phyloP scores from a whole-genome alignment of 257 asterid genomes.

The Solanum bukasovii region DNA sequence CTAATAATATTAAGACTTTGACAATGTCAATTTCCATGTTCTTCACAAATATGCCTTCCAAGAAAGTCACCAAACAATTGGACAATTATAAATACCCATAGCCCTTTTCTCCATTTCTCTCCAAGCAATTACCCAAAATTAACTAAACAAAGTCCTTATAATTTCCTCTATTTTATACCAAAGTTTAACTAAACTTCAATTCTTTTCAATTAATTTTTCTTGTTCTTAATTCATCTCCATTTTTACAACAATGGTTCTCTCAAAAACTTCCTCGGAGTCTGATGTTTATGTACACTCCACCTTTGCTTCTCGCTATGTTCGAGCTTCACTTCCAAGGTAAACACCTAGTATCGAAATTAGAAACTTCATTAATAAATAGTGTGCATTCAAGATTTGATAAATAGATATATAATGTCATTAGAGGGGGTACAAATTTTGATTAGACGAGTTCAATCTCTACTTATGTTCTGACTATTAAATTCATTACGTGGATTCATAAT shows the following conservation, averaged over 20 bases:
- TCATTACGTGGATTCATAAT: not conserved
- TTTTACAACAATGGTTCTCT: slow-evolving; percentile 8
- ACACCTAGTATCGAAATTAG: not conserved
- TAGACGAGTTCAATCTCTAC: not conserved
- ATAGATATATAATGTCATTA: too few relatives aligned
- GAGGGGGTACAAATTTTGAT: not conserved
- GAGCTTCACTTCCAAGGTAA: slow-evolving; percentile 9
- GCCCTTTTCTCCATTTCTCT: not conserved
- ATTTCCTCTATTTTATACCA: not conserved
- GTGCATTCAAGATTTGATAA: not conserved
- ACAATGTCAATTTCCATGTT: not conserved
- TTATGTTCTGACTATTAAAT: not conserved
- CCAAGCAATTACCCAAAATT: not conserved
- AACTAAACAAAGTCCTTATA: not conserved
- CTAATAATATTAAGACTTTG: not conserved
- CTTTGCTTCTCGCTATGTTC: slow-evolving; percentile 19
- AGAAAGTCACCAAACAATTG: not conserved
- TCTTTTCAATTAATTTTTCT: not conserved
- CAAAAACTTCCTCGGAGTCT: not conserved
- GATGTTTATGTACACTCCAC: slow-evolving; percentile 10
- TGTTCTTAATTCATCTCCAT: not conserved
- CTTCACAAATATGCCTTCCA: not conserved
- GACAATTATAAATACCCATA: not conserved
- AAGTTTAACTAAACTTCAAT: not conserved
- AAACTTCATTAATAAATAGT: not conserved